Evolutionary conservation across 1,284 basidiomycete genomes (phyloP).

Genomic region (Cryptococcus sp.): DNA sequence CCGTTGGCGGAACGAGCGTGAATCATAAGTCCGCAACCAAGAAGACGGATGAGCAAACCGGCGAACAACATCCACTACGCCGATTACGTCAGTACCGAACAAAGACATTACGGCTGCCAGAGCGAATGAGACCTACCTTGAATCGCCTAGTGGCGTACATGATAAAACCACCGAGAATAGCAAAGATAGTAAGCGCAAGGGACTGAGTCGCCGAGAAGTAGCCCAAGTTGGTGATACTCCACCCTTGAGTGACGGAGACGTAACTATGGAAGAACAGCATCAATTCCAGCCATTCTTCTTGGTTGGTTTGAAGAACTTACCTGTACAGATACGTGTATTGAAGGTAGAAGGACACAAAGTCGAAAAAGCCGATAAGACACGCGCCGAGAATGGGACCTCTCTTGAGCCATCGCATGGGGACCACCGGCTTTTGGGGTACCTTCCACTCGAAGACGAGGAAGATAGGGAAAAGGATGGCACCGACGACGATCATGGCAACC

Average conservation of each 20-base stretch:
- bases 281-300: background rate
- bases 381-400: constrained; percentile 65
- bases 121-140: constrained; percentile 43
- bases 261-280: constrained; percentile 23
- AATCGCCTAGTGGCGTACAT: constrained; percentile 54
- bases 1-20: constrained; percentile 66
- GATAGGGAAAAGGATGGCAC: constrained; percentile 51
- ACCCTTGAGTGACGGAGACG: constrained; percentile 47
- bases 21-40: constrained; percentile 72
- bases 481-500: constrained; percentile 54
- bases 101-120: no score
- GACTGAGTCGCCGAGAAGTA: constrained; percentile 51
- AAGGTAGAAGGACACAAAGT: constrained; percentile 64
- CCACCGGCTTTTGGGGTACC: constrained; percentile 53
- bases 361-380: constrained; percentile 67
- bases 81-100: background rate
- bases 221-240: constrained; percentile 39
- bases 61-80: constrained; percentile 62
- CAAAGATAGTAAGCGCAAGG: constrained; percentile 54
- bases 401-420: constrained; percentile 60
- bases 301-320: constrained; percentile 24
- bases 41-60: constrained; percentile 68
- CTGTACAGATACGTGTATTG: constrained; percentile 48
- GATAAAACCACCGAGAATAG: constrained; percentile 52
- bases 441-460: constrained; percentile 55